Base-by-base conservation (phyloP, 2,329 filamentous ascomycete genomes). In the Incumbomyces delicatus region DNA sequence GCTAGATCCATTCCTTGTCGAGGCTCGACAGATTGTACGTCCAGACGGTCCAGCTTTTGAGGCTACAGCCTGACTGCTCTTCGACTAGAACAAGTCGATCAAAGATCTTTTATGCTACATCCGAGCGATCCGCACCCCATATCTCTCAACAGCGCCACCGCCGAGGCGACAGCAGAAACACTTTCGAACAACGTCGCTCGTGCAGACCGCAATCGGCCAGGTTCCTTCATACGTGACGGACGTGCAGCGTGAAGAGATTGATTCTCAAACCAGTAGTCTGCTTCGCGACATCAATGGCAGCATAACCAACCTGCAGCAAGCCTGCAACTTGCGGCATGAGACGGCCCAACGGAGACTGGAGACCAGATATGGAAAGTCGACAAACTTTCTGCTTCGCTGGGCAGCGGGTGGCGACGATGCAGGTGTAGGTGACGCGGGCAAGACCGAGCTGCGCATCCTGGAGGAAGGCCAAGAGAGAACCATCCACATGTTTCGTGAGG, bases 1-100 rank as follows among this genome's bases (percentile, higher is more conserved):
- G 2, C 76, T 92, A 42, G 86, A 95, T 63, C 84, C 85, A 58
- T 98, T 96, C 62, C 72, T 96, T 30, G 88, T 90, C 61, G 90
- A 96, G 67, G 92, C 92, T 44, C 92, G 94, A 67, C 80, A 84
- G 62, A 95, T 96, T 65, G 89, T 94, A 70, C 60, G 76, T 27
- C 17, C 11, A 11, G 32, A 10, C 4, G 6, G 17, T 18, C 22
- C 13, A 12, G 13, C 42, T 16, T n/a, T 35, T 11, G 7, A 17
- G 27, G 22, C 33, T 8, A 38, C 34, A 47, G 47, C 47, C 53
- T 54, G 58, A 63, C 53, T 59, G 12, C 22, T 27, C 22, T 27
- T 22, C 14, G 16, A 37, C 14, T 60, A 94, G 88, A 92, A 94
- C 62, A 77, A 81, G 6, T 87, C 94, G 62, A 94, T 96, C 51